phyloP scores from a whole-genome alignment of 2,329 filamentous ascomycete genomes.

The Alternaria postmessia region DNA sequence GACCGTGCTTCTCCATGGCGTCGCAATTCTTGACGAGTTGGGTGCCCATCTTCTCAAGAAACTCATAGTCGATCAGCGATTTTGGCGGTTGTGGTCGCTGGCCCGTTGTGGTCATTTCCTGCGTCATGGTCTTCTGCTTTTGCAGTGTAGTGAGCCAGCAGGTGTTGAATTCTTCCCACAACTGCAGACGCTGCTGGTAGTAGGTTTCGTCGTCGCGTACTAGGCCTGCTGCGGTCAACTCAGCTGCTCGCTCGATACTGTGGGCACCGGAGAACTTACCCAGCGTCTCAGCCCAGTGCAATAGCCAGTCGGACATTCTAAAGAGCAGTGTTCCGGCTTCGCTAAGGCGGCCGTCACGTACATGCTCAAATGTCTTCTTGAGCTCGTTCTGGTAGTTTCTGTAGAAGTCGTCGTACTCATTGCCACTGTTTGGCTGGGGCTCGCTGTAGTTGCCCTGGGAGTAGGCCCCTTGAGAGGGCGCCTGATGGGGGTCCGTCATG shows the following conservation, averaged over 20 bases:
- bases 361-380: slow-evolving; percentile 73
- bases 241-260: slow-evolving; percentile 48
- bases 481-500: slow-evolving; percentile 61
- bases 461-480: slow-evolving; percentile 51
- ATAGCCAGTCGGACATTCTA: slow-evolving; percentile 71
- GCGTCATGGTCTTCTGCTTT: slow-evolving; percentile 78
- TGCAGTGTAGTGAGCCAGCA: slow-evolving; percentile 87
- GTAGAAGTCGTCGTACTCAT: slow-evolving; percentile 72
- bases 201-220: slow-evolving; percentile 81
- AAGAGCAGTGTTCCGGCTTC: slow-evolving; percentile 67
- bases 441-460: slow-evolving; percentile 44
- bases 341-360: slow-evolving; percentile 67
- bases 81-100: slow-evolving; percentile 66
- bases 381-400: slow-evolving; percentile 65
- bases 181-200: slow-evolving; percentile 76
- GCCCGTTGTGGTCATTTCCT: slow-evolving; percentile 66
- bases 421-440: slow-evolving; percentile 52
- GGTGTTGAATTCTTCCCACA: slow-evolving; percentile 95
- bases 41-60: slow-evolving; percentile 79
- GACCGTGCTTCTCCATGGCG: slow-evolving; percentile 84
- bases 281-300: slow-evolving; percentile 70
- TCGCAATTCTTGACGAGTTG: slow-evolving; percentile 86
- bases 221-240: slow-evolving; percentile 75
- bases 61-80: slow-evolving; percentile 71
- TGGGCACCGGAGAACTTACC: slow-evolving; percentile 60